Percentiles rank a stretch among this genome's conserved stretches.
Evolutionary conservation across 169 alveolate species (phyloP).

Genomic region (Eimeria praecox): DNA sequence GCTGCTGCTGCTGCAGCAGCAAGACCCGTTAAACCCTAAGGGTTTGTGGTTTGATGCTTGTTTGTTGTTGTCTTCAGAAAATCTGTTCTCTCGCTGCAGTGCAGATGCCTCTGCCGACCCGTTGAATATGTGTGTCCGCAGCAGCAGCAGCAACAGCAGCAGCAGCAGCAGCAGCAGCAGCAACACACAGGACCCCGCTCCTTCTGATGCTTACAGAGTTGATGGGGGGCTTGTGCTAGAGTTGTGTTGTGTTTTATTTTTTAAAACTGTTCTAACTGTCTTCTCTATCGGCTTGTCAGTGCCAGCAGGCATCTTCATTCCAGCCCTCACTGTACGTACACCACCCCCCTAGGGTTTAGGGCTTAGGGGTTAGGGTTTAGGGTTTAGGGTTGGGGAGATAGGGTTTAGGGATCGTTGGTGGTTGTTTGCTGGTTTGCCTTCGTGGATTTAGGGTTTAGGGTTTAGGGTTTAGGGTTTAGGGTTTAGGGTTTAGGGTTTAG

Average conservation of each 20-base stretch:
- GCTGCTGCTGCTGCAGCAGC: neutral
- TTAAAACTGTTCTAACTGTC: constrained; percentile 70
- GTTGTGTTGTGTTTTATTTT: constrained; percentile 44
- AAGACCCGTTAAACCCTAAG: neutral
- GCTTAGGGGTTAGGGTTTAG: neutral
- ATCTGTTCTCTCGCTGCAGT: constrained; percentile 75
- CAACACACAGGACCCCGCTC: constrained; percentile 39
- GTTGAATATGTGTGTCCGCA: constrained; percentile 67
- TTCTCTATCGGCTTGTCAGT: constrained; percentile 80
- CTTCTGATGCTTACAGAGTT: constrained; percentile 72
- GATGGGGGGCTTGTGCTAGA: constrained; percentile 44
- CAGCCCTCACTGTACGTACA: constrained; percentile 75
- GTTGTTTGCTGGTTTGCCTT: neutral
- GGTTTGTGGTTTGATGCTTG: constrained; percentile 35
- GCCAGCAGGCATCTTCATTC: constrained; percentile 85
- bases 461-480: neutral
- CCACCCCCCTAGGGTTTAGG: neutral
- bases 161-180: constrained; percentile 52
- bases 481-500: neutral
- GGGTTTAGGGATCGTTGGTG: neutral
- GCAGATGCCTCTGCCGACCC: constrained; percentile 63
- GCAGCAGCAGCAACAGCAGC: constrained; percentile 14
- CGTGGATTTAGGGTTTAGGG: neutral
- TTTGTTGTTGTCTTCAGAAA: constrained; percentile 47
- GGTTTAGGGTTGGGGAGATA: neutral